Conservation (phyloP, 768 basidiomycete genomes). For the Kwoniella shandongensis region DNA sequence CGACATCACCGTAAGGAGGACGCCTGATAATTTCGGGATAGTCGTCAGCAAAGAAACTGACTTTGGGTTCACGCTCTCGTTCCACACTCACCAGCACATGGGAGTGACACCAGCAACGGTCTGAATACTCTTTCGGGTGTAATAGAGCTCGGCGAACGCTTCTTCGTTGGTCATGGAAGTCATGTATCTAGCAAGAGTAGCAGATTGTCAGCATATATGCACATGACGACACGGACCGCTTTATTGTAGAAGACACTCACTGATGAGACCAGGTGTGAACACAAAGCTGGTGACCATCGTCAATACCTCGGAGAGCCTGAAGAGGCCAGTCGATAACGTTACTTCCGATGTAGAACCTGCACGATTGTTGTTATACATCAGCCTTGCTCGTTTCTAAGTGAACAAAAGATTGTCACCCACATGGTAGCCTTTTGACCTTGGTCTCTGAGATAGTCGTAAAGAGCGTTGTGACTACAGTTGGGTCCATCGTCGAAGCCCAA, state of each 20-base stretch:
- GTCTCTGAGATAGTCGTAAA: constrained; percentile 54
- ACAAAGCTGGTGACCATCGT: constrained; percentile 53
- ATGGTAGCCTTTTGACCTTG: constrained; percentile 54
- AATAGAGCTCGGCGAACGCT: constrained; percentile 52
- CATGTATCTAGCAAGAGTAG: constrained; percentile 54
- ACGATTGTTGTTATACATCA: constrained; percentile 3
- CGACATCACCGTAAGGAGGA: constrained; percentile 52
- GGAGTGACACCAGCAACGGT: constrained; percentile 47
- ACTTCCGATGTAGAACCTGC: constrained; percentile 55
- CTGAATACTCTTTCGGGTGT: constrained; percentile 46
- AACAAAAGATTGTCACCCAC: constrained; percentile 22
- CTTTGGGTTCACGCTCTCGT: constrained; percentile 32
- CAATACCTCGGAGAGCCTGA: constrained; percentile 52
- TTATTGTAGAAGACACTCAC: too few species aligned
- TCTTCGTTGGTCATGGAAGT: constrained; percentile 59
- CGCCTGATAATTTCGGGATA: constrained; percentile 16
- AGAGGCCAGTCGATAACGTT: constrained; percentile 57
- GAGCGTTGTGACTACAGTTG: constrained; percentile 54
- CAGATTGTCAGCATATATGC: too few species aligned
- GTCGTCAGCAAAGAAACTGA: constrained; percentile 20
- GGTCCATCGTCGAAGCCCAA: constrained; percentile 55
- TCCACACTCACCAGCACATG: constrained; percentile 33
- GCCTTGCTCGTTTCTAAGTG: too few species aligned
- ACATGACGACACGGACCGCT: too few species aligned
- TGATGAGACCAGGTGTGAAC: constrained; percentile 50